Conservation (phyloP, 2,329 filamentous ascomycete genomes). For the Iodosphaeria phyllophila region DNA sequence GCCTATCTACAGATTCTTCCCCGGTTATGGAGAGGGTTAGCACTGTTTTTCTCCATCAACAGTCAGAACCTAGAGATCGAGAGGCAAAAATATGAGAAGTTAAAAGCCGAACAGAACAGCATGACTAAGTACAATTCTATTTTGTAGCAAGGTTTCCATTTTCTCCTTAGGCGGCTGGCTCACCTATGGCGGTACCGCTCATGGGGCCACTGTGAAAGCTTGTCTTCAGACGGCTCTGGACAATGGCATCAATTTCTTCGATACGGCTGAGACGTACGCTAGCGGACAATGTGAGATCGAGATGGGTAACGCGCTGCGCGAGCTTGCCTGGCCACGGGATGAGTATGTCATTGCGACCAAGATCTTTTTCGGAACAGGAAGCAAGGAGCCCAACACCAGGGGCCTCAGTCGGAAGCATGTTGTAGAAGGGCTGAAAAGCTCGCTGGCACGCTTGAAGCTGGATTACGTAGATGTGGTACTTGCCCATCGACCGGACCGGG, state of each 20-base stretch:
- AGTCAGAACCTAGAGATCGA: too few relatives aligned
- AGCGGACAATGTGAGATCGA: constrained; percentile 28
- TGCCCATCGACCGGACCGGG: constrained; percentile 38
- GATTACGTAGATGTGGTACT: constrained; percentile 50
- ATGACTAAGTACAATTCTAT: too few relatives aligned
- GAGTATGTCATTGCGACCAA: constrained; percentile 35
- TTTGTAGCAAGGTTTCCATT: constrained; percentile 17
- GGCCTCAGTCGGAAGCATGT: constrained; percentile 31
- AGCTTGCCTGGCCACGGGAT: constrained; percentile 24
- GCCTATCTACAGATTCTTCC: not conserved
- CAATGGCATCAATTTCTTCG: constrained; percentile 34
- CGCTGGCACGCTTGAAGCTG: constrained; percentile 36
- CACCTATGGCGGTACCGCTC: constrained; percentile 14
- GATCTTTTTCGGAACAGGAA: constrained; percentile 28
- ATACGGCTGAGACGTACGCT: constrained; percentile 30
- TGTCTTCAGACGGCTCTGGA: constrained; percentile 29
- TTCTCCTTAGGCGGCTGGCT: constrained; percentile 19
- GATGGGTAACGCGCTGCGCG: constrained; percentile 24
- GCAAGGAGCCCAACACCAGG: constrained; percentile 36
- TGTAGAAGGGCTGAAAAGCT: constrained; percentile 37
- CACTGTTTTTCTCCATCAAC: too few relatives aligned
- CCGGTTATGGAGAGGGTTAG: not conserved
- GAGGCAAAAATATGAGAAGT: too few relatives aligned
- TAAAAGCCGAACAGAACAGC: too few relatives aligned
- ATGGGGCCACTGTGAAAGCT: constrained; percentile 18